phyloP scores from a whole-genome alignment of 2,329 filamentous ascomycete species.

The Trichoderma pleuroti region DNA sequence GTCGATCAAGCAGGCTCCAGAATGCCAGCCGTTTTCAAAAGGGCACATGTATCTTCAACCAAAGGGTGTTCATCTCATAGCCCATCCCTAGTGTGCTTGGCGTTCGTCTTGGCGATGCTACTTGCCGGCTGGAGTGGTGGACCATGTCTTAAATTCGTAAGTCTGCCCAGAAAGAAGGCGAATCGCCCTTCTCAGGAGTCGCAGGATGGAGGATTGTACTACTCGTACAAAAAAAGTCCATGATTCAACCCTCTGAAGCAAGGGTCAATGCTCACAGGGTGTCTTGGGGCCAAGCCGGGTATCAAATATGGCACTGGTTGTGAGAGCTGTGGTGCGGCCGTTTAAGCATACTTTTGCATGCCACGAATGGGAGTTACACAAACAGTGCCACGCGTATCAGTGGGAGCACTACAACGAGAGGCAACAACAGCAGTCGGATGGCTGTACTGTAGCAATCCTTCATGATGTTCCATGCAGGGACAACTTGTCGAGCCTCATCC shows the following conservation, averaged over 20 bases:
- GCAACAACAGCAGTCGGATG: background rate
- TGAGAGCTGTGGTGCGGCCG: background rate
- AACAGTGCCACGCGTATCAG: background rate
- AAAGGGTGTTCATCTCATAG: background rate
- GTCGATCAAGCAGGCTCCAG: constrained; percentile 4
- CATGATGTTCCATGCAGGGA: background rate
- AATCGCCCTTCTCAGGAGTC: background rate
- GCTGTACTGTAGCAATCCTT: background rate
- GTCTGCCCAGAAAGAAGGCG: background rate
- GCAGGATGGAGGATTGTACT: background rate
- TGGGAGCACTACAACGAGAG: background rate
- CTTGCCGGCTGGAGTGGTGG: background rate
- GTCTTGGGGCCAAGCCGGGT: background rate
- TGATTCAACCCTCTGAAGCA: background rate
- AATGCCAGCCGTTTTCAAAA: background rate
- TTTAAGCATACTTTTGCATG: constrained; percentile 17
- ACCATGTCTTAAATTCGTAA: constrained; percentile 7
- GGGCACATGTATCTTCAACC: background rate
- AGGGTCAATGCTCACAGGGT: background rate
- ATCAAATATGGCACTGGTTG: background rate
- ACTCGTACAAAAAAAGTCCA: background rate
- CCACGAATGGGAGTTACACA: background rate
- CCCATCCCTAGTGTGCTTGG: constrained; percentile 16
- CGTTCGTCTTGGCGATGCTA: background rate
- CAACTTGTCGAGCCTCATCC: background rate